Evolutionary conservation across 2,329 filamentous ascomycete genomes (phyloP).

Genomic region (Pseudogymnoascus sp.): DNA sequence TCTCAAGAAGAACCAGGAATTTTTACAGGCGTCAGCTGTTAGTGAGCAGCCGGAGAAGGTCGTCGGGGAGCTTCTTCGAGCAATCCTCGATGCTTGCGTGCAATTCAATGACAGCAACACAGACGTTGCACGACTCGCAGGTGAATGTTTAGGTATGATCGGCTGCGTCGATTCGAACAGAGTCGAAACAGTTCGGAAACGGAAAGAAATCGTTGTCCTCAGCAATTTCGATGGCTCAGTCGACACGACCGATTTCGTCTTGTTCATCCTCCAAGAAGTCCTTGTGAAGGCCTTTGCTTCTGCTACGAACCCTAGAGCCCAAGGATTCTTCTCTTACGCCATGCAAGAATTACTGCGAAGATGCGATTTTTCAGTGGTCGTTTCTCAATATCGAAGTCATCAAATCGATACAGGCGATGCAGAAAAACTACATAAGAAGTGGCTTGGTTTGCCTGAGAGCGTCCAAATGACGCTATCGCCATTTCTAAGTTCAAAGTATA

Average conservation of each 20-base stretch:
- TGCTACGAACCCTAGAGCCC: conserved; percentile 75
- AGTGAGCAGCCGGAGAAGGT: conserved; percentile 77
- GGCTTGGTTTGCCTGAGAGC: conserved; percentile 68
- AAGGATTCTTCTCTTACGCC: conserved; percentile 85
- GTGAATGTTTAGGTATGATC: conserved; percentile 77
- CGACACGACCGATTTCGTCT: conserved; percentile 78
- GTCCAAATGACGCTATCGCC: conserved; percentile 78
- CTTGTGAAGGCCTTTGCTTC: conserved; percentile 88
- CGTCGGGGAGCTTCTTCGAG: conserved; percentile 63
- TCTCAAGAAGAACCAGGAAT: conserved; percentile 64
- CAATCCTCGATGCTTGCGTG: conserved; percentile 76
- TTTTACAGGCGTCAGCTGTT: conserved; percentile 70
- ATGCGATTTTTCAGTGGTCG: conserved; percentile 56
- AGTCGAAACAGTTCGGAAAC: conserved; percentile 70
- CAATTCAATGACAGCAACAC: conserved; percentile 64
- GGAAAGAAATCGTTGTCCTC: conserved; percentile 75
- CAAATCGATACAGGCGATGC: conserved; percentile 40
- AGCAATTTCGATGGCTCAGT: conserved; percentile 74
- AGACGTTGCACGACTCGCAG: conserved; percentile 65
- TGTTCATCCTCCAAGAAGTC: conserved; percentile 78
- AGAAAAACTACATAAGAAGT: conserved; percentile 61
- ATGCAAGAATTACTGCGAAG: conserved; percentile 86
- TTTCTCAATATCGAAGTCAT: conserved; percentile 25
- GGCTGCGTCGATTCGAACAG: conserved; percentile 89
- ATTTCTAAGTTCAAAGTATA: conserved; percentile 78